Evolutionary conservation across 2,329 filamentous ascomycete species (phyloP), one percentile per base, ranked within the genome.

Genomic region (Aotearoamyces nothofagi): DNA sequence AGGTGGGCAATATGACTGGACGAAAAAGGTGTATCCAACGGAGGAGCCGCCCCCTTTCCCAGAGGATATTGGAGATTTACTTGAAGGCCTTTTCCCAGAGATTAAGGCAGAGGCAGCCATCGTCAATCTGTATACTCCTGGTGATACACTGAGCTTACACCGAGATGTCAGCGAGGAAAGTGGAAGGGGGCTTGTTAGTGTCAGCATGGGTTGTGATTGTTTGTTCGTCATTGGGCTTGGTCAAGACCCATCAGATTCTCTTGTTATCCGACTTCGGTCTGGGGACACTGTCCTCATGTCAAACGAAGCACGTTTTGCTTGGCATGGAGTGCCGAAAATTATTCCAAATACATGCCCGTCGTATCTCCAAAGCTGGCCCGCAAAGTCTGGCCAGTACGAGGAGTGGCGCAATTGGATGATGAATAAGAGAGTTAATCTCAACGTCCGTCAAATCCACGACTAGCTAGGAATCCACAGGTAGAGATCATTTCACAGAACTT

Each of bases 1-100:
- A 3, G 90, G 90, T 27, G 87, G 84, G 0, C 90, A 96, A 51
- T 96, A 96, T 52, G 81, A 96, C 56, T 96, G 87, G 90, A 92
- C 84, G 0, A 69, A 71, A 32, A 86, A 92, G 40, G 57, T 69
- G 9, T 96, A 96, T 46, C 84, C 86, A 0, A 50, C 60, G 7
- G 61, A 65, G n/a, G 35, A 50, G 3, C 75, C 79, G 1, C 82
- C 82, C 0, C 44, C 56, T 0, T 94, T 94, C 42, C 86, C 87
- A 0, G 22, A 50, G 2, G 83, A 93, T 45, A 64, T 92, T 27
- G 70, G 71, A 4, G 51, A 47, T 1, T 66, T 93, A 5, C 56
- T 94, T 1, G 61, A 71, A 31, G 54, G 54, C 0, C 52, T 90
- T 0, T 96, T 93, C 40, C 79, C 83, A 0, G 62, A 71, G 8